These are phyloP conservation scores for Onygenales sp. DNA, from an alignment of 2,329 filamentous ascomycete species.

Conservation along the genomic window DNA sequence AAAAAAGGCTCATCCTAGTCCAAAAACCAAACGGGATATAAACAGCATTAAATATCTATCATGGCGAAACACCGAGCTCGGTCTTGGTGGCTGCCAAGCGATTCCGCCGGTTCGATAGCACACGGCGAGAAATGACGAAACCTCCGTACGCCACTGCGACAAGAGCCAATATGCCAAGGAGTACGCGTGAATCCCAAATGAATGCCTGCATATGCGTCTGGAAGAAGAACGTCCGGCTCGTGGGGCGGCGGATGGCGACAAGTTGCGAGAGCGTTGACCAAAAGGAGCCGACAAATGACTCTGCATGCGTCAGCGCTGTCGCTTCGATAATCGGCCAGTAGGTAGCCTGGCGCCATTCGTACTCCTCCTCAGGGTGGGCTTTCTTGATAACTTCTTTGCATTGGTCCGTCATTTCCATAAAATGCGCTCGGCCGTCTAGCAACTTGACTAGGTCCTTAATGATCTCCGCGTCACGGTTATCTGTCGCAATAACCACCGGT, in stretches of 20 bases:
- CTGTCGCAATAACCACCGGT: conserved; percentile 4
- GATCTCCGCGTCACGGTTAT: not conserved
- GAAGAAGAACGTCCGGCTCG: conserved; percentile 1
- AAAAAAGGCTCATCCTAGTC: not conserved
- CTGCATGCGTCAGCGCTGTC: not conserved
- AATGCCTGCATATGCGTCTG: conserved; percentile 2
- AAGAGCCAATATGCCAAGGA: not conserved
- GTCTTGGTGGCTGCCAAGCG: conserved; percentile 1
- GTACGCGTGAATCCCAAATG: conserved; percentile 1
- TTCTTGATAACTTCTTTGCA: not conserved
- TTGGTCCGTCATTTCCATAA: conserved; percentile 3
- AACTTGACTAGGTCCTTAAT: not conserved
- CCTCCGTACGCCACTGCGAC: not conserved
- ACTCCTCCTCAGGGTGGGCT: not conserved
- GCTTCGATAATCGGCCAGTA: conserved; percentile 5
- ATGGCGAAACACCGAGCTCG: conserved; percentile 2
- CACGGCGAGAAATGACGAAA: not conserved
- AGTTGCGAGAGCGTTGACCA: conserved; percentile 4
- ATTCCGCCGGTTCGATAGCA: not conserved
- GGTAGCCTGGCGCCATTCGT: conserved; percentile 1
- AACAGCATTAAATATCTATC: not conserved
- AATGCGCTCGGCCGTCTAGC: not conserved
- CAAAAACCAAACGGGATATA: not conserved
- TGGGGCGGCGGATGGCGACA: not conserved
- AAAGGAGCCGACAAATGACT: conserved; percentile 2